Percentiles rank a stretch among this genome's conserved stretches.
Conservation (phyloP, 2,329 filamentous ascomycete genomes). For the Elsinoe fawcettii region DNA sequence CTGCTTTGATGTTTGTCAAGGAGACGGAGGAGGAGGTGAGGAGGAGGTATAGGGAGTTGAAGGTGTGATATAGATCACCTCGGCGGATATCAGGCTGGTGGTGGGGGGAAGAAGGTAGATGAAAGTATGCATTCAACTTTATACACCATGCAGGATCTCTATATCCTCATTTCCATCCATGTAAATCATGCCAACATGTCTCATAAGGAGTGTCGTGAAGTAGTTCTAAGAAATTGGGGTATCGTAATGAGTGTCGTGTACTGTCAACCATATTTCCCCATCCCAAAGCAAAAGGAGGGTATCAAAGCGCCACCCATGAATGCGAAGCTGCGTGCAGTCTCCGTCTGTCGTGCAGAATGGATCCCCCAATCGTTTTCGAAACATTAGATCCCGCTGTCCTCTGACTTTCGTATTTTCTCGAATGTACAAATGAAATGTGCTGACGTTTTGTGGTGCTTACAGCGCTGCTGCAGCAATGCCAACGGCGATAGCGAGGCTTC, state of each 20-base stretch:
- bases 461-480: slow-evolving; percentile 4
- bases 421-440: slow-evolving; percentile 55
- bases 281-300: not conserved
- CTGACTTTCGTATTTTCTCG: not conserved
- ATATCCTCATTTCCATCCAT: not conserved
- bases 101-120: too few species aligned
- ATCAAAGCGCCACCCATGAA: slow-evolving; percentile 1
- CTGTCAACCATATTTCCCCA: not conserved
- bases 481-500: not conserved
- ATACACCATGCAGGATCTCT: not conserved
- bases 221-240: not conserved
- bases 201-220: slow-evolving; percentile 5
- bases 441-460: not conserved
- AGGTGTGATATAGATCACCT: not conserved
- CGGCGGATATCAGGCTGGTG: not conserved
- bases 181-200: not conserved
- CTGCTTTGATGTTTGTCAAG: slow-evolving; percentile 17
- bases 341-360: not conserved
- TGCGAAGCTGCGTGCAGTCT: not conserved
- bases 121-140: not conserved
- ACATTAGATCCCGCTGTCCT: not conserved
- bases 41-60: not conserved
- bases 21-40: not conserved
- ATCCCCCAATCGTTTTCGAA: not conserved
- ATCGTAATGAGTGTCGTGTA: slow-evolving; percentile 2